Base-by-base conservation (phyloP, 441 rosid genomes). In the Viola pubescens region DNA sequence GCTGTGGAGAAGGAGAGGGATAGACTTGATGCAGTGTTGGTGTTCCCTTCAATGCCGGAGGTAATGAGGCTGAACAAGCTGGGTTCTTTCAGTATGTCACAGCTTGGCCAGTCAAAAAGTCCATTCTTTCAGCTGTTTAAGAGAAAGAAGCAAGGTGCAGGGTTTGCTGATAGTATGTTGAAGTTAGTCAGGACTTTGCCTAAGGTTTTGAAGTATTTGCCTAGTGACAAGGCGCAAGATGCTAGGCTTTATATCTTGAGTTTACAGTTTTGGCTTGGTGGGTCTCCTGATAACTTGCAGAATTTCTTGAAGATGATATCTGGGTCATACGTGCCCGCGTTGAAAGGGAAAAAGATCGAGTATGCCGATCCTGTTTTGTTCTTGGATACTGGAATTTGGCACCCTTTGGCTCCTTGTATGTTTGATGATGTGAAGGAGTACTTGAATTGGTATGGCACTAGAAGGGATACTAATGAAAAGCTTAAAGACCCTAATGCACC, bases 11-110 rank as follows among this genome's bases (percentile, higher is more conserved):
- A 85, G 67, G 83, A 90, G 54, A 82, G 97, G 77, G 97, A 90
- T 57, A 83, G 97, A 70, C 84, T 94, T 59, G 91, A 94, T 59
- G 95, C 99, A 4, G 99, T 94, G 57, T 79, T 94, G 58, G 97
- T 94, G 52, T 94, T 94, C 83, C 99, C 99, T 69, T 94, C 96
- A 44, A 94, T 94, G 99, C 99, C 99, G 39, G 99, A 90, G 74
- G 95, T 90, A 50, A 90, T 94, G 97, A 86, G 96, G 73, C 79
- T 94, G 0, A 94, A 90, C 81, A 94, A 94, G 65, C 74, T 94
- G 73, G 99, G 99, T 39, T 90, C 99, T 49, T 94, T 94, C 59
- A 88, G 91, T 34, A 90, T 94, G 99, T 88, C 97, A 43, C 99
- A 94, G 72, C 81, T 94, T 41, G 99, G 97, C 11, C 99, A 94